Conservation (phyloP, 2,329 filamentous ascomycete species). For the Trichocomaceae sp. region DNA sequence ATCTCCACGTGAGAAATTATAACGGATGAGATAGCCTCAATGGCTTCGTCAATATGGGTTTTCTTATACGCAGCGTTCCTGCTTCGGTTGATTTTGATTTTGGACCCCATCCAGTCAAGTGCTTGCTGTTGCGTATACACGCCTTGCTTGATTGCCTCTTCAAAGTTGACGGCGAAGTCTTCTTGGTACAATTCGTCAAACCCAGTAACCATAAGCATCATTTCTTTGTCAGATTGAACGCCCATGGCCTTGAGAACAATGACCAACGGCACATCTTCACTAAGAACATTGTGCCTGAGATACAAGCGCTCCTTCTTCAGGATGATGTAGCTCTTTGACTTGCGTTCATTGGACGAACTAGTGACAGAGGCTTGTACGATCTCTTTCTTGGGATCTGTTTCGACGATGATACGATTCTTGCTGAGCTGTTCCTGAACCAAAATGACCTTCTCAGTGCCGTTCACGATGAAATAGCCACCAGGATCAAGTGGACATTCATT, state of each 20-base stretch:
- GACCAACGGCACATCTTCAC: slow-evolving; percentile 90
- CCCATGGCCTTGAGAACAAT: slow-evolving; percentile 90
- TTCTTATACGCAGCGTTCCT: slow-evolving; percentile 55
- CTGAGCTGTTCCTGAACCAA: slow-evolving; percentile 96
- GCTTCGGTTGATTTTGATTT: slow-evolving; percentile 79
- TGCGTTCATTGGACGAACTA: slow-evolving; percentile 93
- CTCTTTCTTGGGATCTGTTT: slow-evolving; percentile 84
- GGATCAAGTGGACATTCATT: slow-evolving; percentile 95
- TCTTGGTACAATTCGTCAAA: slow-evolving; percentile 86
- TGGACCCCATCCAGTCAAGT: slow-evolving; percentile 79
- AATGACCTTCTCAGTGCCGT: slow-evolving; percentile 97
- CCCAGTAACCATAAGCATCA: slow-evolving; percentile 82
- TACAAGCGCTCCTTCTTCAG: slow-evolving; percentile 89
- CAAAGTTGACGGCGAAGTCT: slow-evolving; percentile 90
- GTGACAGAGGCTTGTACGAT: slow-evolving; percentile 94
- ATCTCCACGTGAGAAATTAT: slow-evolving; percentile 94
- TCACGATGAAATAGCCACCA: slow-evolving; percentile 95
- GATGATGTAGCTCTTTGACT: slow-evolving; percentile 94
- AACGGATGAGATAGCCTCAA: slow-evolving; percentile 86
- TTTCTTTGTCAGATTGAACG: slow-evolving; percentile 89
- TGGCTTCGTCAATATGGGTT: slow-evolving; percentile 81
- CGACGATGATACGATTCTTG: slow-evolving; percentile 98
- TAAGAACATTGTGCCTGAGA: slow-evolving; percentile 85
- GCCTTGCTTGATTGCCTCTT: slow-evolving; percentile 75
- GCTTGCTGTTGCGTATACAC: slow-evolving; percentile 94